These are phyloP conservation scores for Lactifluus echinatus DNA, from an alignment of 768 basidiomycete species.

Conservation along the genomic window DNA sequence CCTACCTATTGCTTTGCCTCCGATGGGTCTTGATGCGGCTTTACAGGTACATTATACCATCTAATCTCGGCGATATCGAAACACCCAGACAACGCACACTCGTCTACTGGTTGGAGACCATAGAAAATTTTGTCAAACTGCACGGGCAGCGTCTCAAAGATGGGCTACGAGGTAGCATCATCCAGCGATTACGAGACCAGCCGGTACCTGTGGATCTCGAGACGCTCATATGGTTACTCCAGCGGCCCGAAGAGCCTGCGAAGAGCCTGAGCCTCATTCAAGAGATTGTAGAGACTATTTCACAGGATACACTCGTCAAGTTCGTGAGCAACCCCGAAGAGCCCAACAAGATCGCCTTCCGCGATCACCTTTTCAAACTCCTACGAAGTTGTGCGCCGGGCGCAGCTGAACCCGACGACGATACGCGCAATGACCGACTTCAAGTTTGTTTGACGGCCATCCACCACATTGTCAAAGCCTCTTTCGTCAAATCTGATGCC, in stretches of 20 bases:
- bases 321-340: neutral
- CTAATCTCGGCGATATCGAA: neutral
- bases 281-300: neutral
- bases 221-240: neutral
- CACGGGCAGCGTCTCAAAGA: neutral
- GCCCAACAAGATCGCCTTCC: neutral
- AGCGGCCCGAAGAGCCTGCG: neutral
- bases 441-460: neutral
- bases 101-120: too few relatives aligned
- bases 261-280: neutral
- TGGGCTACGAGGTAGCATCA: neutral
- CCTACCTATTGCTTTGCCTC: neutral
- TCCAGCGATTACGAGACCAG: neutral
- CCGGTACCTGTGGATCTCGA: neutral
- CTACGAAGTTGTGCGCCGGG: neutral
- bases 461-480: neutral
- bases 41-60: neutral
- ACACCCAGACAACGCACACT: too few relatives aligned
- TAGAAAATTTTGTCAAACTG: neutral
- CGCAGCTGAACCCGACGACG: neutral
- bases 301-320: neutral
- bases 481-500: neutral
- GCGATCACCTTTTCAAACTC: neutral
- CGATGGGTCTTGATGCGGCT: neutral
- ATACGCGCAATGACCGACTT: neutral